Percentiles rank a stretch among this genome's conserved stretches.
Evolutionary conservation across 2,329 filamentous ascomycete species (phyloP).

Genomic region (Purpureocillium takamizusanense): DNA sequence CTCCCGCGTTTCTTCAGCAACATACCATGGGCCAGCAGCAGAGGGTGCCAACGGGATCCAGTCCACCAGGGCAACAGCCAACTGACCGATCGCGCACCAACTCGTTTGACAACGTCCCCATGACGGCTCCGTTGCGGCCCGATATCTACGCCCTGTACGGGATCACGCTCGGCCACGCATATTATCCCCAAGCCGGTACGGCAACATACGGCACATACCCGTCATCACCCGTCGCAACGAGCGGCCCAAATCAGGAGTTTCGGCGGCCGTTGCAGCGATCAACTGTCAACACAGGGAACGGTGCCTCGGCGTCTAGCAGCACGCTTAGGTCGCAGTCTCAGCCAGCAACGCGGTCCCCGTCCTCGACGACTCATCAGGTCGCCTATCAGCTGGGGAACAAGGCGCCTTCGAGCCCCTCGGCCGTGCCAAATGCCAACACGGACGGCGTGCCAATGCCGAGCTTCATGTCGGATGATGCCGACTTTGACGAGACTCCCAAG

Average conservation of each 20-base stretch:
- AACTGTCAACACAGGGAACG: constrained; percentile 37
- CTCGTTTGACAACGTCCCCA: constrained; percentile 53
- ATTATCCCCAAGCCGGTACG: constrained; percentile 32
- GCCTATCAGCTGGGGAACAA: constrained; percentile 19
- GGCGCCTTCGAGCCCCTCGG: constrained; percentile 25
- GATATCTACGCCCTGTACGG: constrained; percentile 46
- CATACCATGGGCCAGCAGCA: constrained; percentile 25
- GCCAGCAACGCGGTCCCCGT: constrained; percentile 42
- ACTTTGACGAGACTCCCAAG: constrained; percentile 35
- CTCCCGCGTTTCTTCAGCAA: constrained; percentile 25
- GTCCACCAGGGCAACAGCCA: constrained; percentile 20
- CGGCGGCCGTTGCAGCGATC: constrained; percentile 49
- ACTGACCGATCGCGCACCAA: constrained; percentile 49
- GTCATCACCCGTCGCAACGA: constrained; percentile 42
- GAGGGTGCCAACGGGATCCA: constrained; percentile 15
- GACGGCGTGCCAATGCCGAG: constrained; percentile 45
- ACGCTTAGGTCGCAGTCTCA: constrained; percentile 59
- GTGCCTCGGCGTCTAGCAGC: constrained; percentile 38
- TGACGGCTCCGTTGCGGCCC: constrained; percentile 47
- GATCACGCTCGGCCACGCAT: constrained; percentile 32
- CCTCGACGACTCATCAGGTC: constrained; percentile 16
- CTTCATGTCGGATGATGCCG: constrained; percentile 47
- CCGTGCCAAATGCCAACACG: constrained; percentile 26
- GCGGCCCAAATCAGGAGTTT: constrained; percentile 37
- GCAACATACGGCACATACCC: constrained; percentile 43